Conservation (phyloP, 345 rosid species). For the Ceriops decandra region DNA sequence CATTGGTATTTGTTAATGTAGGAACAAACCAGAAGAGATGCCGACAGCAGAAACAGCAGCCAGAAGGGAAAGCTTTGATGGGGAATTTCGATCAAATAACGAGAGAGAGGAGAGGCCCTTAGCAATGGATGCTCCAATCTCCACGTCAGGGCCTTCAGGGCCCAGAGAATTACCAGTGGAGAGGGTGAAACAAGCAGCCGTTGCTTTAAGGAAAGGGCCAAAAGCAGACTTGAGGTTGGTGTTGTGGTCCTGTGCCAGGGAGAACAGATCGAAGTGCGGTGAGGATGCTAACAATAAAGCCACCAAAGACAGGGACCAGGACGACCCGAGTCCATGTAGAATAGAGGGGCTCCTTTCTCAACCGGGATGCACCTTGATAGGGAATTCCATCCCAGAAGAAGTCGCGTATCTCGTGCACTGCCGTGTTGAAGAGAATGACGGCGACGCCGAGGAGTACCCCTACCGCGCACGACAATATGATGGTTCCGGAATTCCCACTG, state of each 20-base stretch:
- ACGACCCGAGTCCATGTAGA: slow-evolving; percentile 59
- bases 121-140: slow-evolving; percentile 85
- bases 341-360: slow-evolving; percentile 63
- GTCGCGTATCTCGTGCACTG: slow-evolving; percentile 74
- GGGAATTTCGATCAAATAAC: slow-evolving; percentile 39
- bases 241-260: background rate
- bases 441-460: slow-evolving; percentile 76
- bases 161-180: slow-evolving; percentile 94
- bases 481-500: slow-evolving; percentile 28
- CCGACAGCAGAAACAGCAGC: slow-evolving; percentile 97
- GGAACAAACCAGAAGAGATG: slow-evolving; percentile 69
- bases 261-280: slow-evolving; percentile 41
- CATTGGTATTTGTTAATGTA: no score
- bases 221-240: slow-evolving; percentile 32
- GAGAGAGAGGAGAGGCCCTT: slow-evolving; percentile 43
- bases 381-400: slow-evolving; percentile 91
- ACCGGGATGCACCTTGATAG: slow-evolving; percentile 74
- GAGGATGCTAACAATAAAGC: slow-evolving; percentile 59
- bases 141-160: slow-evolving; percentile 96
- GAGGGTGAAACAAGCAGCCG: slow-evolving; percentile 81
- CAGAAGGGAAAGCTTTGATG: slow-evolving; percentile 55
- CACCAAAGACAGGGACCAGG: slow-evolving; percentile 70
- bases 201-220: slow-evolving; percentile 61
- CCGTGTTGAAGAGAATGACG: slow-evolving; percentile 73
- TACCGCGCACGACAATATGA: slow-evolving; percentile 59